A percentile compares a stretch with the other conserved stretches of the same genome.
These are phyloP conservation scores for Yamadazyma membranifaciens DNA, from an alignment of 1,139 yeast genomes.

Conservation along the genomic window DNA sequence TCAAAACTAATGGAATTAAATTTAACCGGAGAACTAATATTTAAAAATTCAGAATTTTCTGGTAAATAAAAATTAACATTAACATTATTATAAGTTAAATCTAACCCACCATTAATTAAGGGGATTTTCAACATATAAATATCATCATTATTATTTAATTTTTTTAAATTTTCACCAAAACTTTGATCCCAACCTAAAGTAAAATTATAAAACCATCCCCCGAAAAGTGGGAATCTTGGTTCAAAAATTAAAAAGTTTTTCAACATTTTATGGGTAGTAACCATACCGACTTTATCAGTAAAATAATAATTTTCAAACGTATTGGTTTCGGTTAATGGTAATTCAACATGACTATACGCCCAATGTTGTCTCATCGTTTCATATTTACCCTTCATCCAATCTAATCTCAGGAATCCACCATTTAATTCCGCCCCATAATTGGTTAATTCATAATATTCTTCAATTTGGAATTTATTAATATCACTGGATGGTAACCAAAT, in stretches of 20 bases:
- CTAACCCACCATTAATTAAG: slow-evolving; percentile 67
- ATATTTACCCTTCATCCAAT: slow-evolving; percentile 60
- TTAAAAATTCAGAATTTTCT: slow-evolving; percentile 73
- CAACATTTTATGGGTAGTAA: slow-evolving; percentile 69
- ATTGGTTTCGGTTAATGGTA: slow-evolving; percentile 41
- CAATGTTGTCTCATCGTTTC: slow-evolving; percentile 43
- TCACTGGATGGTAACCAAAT: slow-evolving; percentile 62
- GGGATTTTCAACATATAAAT: slow-evolving; percentile 69
- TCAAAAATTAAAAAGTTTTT: slow-evolving; percentile 55
- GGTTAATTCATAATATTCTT: slow-evolving; percentile 81
- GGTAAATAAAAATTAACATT: slow-evolving; percentile 72
- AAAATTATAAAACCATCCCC: slow-evolving; percentile 95
- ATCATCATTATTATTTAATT: slow-evolving; percentile 40
- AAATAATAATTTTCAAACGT: slow-evolving; percentile 64
- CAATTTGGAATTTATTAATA: slow-evolving; percentile 49
- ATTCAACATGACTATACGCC: slow-evolving; percentile 54
- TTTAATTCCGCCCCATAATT: slow-evolving; percentile 72
- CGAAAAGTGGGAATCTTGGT: slow-evolving; percentile 92
- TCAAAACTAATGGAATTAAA: slow-evolving; percentile 34
- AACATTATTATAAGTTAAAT: slow-evolving; percentile 64
- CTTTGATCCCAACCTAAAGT: slow-evolving; percentile 87
- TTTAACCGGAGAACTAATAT: slow-evolving; percentile 58
- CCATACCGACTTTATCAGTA: slow-evolving; percentile 91
- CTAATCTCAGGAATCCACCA: slow-evolving; percentile 73
- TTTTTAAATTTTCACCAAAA: slow-evolving; percentile 52